Conservation (phyloP, 441 rosid genomes). For the Bocquillonia castaneifolia region DNA sequence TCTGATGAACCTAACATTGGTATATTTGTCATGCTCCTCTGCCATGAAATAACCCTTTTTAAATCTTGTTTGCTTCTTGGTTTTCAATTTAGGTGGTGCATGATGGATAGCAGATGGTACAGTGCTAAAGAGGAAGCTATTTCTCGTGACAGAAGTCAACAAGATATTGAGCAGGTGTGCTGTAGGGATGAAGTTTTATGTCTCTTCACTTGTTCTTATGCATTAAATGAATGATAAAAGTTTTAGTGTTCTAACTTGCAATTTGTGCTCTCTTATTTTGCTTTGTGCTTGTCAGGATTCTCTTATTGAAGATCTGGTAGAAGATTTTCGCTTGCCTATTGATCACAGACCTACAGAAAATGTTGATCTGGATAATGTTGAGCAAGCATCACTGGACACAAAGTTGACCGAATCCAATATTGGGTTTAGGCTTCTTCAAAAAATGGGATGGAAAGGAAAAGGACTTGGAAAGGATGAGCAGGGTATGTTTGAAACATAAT, state of each 20-base stretch:
- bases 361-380: conserved; percentile 79
- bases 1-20: background rate
- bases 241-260: conserved; percentile 9
- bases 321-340: conserved; percentile 71
- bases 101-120: conserved; percentile 49
- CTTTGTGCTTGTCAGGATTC: conserved; percentile 48
- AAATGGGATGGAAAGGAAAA: conserved; percentile 98
- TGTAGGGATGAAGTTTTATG: background rate
- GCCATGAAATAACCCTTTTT: background rate
- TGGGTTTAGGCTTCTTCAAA: conserved; percentile 90
- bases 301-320: conserved; percentile 55
- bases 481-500: conserved; percentile 39
- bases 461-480: conserved; percentile 94
- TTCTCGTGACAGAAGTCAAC: conserved; percentile 34
- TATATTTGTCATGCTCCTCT: background rate
- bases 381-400: conserved; percentile 81
- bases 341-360: conserved; percentile 69
- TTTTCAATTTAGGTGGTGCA: conserved; percentile 15
- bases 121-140: conserved; percentile 36
- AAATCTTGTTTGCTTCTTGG: background rate
- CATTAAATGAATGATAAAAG: background rate
- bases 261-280: conserved; percentile 7
- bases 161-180: conserved; percentile 42
- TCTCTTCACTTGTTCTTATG: background rate
- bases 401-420: conserved; percentile 68